A percentile compares a stretch with the other conserved stretches of the same genome.
These are phyloP conservation scores for Fusarium xylarioides DNA, from an alignment of 2,329 filamentous ascomycete species.

Conservation along the genomic window DNA sequence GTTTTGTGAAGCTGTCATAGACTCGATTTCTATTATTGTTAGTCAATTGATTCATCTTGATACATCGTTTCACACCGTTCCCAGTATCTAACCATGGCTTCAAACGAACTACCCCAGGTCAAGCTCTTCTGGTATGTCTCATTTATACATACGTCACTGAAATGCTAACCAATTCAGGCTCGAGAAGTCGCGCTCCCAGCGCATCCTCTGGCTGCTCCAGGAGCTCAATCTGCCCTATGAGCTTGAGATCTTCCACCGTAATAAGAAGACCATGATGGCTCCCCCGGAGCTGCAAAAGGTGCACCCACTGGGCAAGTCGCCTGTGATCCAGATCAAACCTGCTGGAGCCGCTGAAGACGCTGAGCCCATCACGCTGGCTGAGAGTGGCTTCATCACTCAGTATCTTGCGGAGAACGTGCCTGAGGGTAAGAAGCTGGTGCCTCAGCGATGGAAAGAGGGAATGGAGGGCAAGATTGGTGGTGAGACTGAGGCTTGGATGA, in stretches of 20 bases:
- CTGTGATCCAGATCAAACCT: constrained; percentile 73
- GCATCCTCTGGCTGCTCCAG: constrained; percentile 86
- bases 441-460: constrained; percentile 65
- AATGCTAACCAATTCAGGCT: constrained; percentile 66
- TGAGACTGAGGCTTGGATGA: constrained; percentile 68
- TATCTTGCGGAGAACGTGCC: constrained; percentile 77
- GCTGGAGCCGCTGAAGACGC: constrained; percentile 41
- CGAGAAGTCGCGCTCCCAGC: constrained; percentile 81
- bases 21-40: not conserved
- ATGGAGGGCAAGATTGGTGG: constrained; percentile 65
- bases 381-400: constrained; percentile 83
- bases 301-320: constrained; percentile 88
- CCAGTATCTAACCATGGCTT: constrained; percentile 31
- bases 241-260: constrained; percentile 80
- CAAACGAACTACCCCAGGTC: constrained; percentile 59
- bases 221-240: constrained; percentile 83
- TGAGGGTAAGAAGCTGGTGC: constrained; percentile 58
- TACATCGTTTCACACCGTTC: not conserved
- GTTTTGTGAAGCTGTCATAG: not conserved
- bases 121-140: constrained; percentile 69
- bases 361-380: constrained; percentile 74
- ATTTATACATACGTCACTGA: not conserved
- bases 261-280: constrained; percentile 69
- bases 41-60: not conserved
- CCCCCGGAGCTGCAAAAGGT: constrained; percentile 79